These are phyloP conservation scores for Cucurbita ficifolia DNA, from an alignment of 306 rosid species.

Conservation along the genomic window DNA sequence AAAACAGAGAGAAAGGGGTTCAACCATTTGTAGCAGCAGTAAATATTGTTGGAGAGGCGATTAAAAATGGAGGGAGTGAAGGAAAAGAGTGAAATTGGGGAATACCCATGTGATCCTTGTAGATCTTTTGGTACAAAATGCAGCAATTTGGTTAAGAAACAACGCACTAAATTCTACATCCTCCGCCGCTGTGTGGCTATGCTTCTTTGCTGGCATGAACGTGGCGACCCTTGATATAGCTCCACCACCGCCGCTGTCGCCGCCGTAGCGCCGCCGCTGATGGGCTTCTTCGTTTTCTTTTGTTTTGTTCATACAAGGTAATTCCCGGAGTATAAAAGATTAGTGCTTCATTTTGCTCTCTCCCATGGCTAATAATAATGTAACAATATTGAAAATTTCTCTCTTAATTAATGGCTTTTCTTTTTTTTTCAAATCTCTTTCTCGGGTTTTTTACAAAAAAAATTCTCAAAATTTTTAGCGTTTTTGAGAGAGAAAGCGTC, in stretches of 20 bases:
- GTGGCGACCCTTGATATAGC: neutral
- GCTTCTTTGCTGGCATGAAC: conserved; percentile 10
- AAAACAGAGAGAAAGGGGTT: neutral
- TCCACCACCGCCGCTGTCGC: neutral
- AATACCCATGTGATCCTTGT: neutral
- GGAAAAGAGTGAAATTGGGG: neutral
- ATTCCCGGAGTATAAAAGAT: neutral
- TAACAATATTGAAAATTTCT: too few species aligned
- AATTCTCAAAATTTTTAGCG: too few species aligned
- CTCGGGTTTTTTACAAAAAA: too few species aligned
- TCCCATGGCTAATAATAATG: too few species aligned
- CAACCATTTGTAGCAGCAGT: too few species aligned
- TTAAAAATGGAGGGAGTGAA: neutral
- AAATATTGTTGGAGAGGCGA: neutral
- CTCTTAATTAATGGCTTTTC: too few species aligned
- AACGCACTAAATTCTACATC: conserved; percentile 9
- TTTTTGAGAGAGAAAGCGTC: too few species aligned
- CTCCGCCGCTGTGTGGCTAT: conserved; percentile 11
- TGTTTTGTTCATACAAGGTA: neutral
- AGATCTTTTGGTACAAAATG: conserved; percentile 5
- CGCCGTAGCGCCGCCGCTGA: neutral
- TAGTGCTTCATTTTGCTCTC: neutral
- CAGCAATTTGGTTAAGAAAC: conserved; percentile 10
- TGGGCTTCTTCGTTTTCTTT: neutral
- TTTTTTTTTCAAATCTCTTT: too few species aligned